Evolutionary conservation across 768 basidiomycete species (phyloP).

Genomic region (Lactarius hengduanensis): DNA sequence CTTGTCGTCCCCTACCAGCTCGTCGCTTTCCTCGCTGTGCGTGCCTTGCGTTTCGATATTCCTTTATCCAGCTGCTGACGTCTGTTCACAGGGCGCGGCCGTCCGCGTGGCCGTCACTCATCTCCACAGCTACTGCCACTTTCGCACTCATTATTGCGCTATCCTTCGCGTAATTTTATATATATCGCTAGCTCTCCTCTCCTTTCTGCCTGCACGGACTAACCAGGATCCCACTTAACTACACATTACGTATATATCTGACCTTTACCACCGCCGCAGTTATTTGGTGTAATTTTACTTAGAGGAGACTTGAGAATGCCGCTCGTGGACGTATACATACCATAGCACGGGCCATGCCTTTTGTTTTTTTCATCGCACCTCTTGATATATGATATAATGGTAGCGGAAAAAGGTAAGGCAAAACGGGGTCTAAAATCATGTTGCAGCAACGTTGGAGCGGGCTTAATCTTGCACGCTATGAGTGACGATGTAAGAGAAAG

Average conservation of each 20-base stretch:
- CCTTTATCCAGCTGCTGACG: neutral
- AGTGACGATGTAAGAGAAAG: no score
- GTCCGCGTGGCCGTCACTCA: neutral
- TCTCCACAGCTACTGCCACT: neutral
- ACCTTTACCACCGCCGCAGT: conserved; percentile 9
- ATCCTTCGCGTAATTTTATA: conserved; percentile 2
- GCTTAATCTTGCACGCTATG: no score
- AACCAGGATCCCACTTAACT: conserved; percentile 7
- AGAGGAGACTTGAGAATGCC: conserved; percentile 13
- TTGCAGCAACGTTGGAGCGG: neutral
- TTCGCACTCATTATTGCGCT: conserved; percentile 1
- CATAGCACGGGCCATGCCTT: neutral
- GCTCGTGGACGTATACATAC: conserved; percentile 7
- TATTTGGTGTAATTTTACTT: conserved; percentile 16
- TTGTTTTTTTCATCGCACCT: neutral
- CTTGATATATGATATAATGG: neutral
- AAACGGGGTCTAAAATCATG: neutral
- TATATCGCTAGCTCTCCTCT: neutral
- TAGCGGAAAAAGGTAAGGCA: neutral
- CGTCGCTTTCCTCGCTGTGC: conserved; percentile 26
- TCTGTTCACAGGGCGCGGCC: neutral
- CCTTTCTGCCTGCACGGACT: conserved; percentile 8
- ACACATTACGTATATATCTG: conserved; percentile 3
- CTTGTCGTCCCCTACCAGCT: conserved; percentile 37
- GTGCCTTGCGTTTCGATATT: conserved; percentile 6